phyloP scores from a whole-genome alignment of 192 early-diverging fungal genomes.

The Coemansia sp. region DNA sequence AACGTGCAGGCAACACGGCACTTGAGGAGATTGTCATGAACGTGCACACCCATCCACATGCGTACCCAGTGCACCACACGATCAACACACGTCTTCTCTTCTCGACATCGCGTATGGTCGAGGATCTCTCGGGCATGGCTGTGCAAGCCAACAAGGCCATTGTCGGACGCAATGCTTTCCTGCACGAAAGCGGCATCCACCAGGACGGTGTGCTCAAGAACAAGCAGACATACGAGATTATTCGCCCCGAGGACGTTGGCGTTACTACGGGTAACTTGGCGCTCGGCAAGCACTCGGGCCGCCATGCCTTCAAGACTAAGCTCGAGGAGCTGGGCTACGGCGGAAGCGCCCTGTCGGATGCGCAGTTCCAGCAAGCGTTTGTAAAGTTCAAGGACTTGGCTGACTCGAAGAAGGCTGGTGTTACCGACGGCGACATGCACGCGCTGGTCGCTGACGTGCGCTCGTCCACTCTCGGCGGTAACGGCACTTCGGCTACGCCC shows the following conservation, averaged over 20 bases:
- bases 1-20: conserved; percentile 96
- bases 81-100: conserved; percentile 88
- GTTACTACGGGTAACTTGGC: conserved; percentile 82
- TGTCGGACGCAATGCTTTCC: conserved; percentile 94
- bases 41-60: conserved; percentile 86
- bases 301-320: conserved; percentile 85
- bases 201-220: conserved; percentile 98
- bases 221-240: conserved; percentile 96
- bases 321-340: conserved; percentile 75
- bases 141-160: conserved; percentile 99
- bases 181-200: conserved; percentile 98
- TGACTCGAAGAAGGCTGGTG: conserved; percentile 82
- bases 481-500: not conserved
- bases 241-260: conserved; percentile 88
- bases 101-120: conserved; percentile 86
- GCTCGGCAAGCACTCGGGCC: conserved; percentile 95
- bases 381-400: conserved; percentile 86
- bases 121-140: conserved; percentile 87
- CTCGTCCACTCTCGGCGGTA: conserved; percentile 24
- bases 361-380: conserved; percentile 81
- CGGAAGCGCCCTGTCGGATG: conserved; percentile 57
- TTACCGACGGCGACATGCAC: conserved; percentile 86
- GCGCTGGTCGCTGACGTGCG: conserved; percentile 83
- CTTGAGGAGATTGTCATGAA: conserved; percentile 97
- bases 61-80: conserved; percentile 86